Base-by-base conservation (phyloP, 139 green algal species). In the Chlorella sp. region DNA sequence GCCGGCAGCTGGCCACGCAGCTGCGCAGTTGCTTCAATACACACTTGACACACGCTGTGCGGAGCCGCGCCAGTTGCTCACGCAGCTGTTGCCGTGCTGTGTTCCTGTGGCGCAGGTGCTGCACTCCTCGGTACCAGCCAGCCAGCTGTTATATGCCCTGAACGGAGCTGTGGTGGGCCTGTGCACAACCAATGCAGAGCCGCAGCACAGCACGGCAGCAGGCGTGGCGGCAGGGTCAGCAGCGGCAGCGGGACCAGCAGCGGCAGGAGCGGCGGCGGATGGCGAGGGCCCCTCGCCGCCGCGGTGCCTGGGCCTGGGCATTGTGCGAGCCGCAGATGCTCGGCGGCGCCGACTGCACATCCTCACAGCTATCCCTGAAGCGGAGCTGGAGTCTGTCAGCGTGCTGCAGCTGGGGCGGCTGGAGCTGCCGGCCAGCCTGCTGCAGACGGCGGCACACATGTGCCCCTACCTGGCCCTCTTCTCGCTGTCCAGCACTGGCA, bases 81-180 rank as follows among this genome's bases (percentile, higher is more conserved):
- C 36, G 20, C n/a, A n/a, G n/a, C n/a, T n/a, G n/a, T n/a, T n/a
- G n/a, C n/a, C n/a, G n/a, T 43, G 20, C 73, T 0, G 19, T 41
- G 26, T 30, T 20, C 4, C 54, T 11, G 0, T 44, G 17, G 3
- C 78, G 69, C 75, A 87, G 77, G 76, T 92, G 28, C 85, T 94
- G 65, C 84, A 90, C 69, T 84, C 64, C 19, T 40, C 44, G 1
- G 74, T 95, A 56, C 48, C 80, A 0, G 32, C 80, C 5, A 38
- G 46, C 5, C 85, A 95, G 81, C 40, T 93, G 11, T 56, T 78
- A 3, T n/a, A 81, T 11, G 92, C 87, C 0, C 77, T 97, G 38
- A 97, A 96, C 73, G 93, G 91, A 11, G 84, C 90, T 0, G 64
- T 96, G 9, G 94, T 97, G 48, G 94, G 93, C 0, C 88, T 97